Conservation (phyloP, 345 rosid species). For the Capsella bursapastoris region DNA sequence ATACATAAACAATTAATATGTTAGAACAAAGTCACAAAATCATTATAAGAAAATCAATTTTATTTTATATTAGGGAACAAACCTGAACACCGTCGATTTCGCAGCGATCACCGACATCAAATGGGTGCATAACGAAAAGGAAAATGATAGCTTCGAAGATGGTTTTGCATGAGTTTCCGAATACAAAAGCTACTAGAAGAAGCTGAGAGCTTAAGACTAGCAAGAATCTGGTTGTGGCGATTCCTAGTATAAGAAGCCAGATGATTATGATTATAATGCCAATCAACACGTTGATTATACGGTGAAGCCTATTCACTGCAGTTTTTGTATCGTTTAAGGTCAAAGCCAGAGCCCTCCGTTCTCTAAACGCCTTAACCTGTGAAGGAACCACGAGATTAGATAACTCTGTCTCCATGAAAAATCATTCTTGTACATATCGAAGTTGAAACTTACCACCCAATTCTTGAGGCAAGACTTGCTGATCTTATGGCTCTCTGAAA, state of each 20-base stretch:
- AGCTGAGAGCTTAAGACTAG: slow-evolving; percentile 67
- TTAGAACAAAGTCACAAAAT: not conserved
- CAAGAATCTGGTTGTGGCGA: slow-evolving; percentile 67
- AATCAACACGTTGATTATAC: slow-evolving; percentile 66
- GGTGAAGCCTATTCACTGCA: slow-evolving; percentile 75
- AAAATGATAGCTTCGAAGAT: slow-evolving; percentile 82
- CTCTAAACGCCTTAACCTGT: slow-evolving; percentile 71
- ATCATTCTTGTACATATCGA: not conserved
- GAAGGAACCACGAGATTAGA: slow-evolving; percentile 8
- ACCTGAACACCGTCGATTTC: slow-evolving; percentile 82
- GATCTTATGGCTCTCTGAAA: slow-evolving; percentile 57
- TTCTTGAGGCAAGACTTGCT: slow-evolving; percentile 66
- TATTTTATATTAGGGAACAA: not conserved
- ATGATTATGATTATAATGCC: slow-evolving; percentile 54
- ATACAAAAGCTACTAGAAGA: slow-evolving; percentile 68
- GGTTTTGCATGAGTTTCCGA: slow-evolving; percentile 83
- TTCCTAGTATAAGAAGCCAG: slow-evolving; percentile 63
- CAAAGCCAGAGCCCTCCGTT: slow-evolving; percentile 70
- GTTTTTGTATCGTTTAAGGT: slow-evolving; percentile 79
- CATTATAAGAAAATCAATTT: not conserved
- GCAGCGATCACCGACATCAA: slow-evolving; percentile 84
- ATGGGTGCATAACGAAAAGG: slow-evolving; percentile 87
- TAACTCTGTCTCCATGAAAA: not conserved
- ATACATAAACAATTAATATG: not conserved
- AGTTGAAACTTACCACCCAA: slow-evolving; percentile 69